Base-by-base conservation (phyloP, 208 protist species). In the Acanthamoeba healyi region DNA sequence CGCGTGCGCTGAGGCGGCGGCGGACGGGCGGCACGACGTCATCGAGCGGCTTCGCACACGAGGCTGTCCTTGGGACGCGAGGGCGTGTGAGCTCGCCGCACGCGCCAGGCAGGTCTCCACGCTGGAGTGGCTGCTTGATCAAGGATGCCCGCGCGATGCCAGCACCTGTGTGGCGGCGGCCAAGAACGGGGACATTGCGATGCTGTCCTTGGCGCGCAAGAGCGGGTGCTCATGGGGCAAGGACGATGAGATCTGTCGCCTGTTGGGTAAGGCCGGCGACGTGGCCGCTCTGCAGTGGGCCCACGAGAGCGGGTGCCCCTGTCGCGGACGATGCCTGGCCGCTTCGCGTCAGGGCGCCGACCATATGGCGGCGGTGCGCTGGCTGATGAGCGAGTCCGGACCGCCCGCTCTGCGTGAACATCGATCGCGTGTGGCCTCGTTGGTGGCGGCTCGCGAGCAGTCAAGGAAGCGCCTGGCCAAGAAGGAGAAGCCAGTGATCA, bases 391-490 rank as follows among this genome's bases (percentile, higher is more conserved):
- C 58, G 58, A 67, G 58, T 67, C 58, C 58, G 58, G 58, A 67
- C 58, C 58, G 58, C 58, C 58, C 58, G 58, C 58, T 67, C 58
- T 67, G 58, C 58, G 17, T 9, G 63, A 72, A 38, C 63, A 72
- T 40, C 63, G 63, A 17, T 72, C 63, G 29, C 63, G 63, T 38
- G 63, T 38, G 10, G 63, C 63, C 63, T 22, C 34, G 63, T 72
- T 72, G 29, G 63, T 38, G 3, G 63, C 63, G 9, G 63, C 63
- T 3, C 63, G 63, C 63, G 63, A 72, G 19, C 63, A 38, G n/a
- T 72, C 63, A 29, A 72, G n/a, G 63, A 72, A 72, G 63, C 63
- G 63, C n/a, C 63, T 72, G 63, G 63, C 63, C 34, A 29, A 72
- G n/a, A 72, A 72, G 29, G 63, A 72, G 29, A 29, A 72, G 63